Base-by-base conservation (phyloP, 2,329 filamentous ascomycete species). In the Neofusicoccum sp. region DNA sequence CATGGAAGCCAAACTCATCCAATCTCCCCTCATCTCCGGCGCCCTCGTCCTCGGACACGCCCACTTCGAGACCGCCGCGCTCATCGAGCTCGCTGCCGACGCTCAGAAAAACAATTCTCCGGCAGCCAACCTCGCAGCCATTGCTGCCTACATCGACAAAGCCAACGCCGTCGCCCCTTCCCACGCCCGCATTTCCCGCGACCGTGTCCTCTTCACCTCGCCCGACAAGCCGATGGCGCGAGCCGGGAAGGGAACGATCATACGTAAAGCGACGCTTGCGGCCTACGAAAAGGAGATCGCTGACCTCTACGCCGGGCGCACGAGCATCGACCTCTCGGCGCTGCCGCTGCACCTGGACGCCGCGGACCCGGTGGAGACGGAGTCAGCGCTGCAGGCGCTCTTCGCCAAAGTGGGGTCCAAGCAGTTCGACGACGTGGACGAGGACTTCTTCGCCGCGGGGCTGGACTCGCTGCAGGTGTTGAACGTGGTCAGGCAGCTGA, bases 401-500 rank as follows among this genome's bases (percentile, higher is more conserved):
- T 51, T 16, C 28, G 28, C 16, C 28, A 51, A 36, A 20, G 47
- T 36, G 6, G 12, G 24, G 20, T 26, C 28, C 16, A 28, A 51
- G 14, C 28, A 31, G 28, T 16, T 51, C 14, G 47, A 36, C n/a
- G 16, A 8, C 6, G 9, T 14, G 4, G 48, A 53, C 26, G 64
- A 31, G 80, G 85, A 88, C 66, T 83, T 89, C 66, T 88, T 87
- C 65, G 72, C 77, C 0, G 71, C 78, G 0, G 85, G 85, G 0
- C 73, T 87, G 1, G 86, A 88, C 67, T 84, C 80, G 43, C 70
- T 88, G 30, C 82, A 85, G 63, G 81, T 84, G 1, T 84, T 85
- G 20, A 79, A 80, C 60, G 79, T 85, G 20, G 45, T 49, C 8
- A 20, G 45, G 8, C 12, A 16, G 16, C 31, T 49, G 11, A 49